Evolutionary conservation across 1,139 yeast species (phyloP).

Genomic region (Sugiyamaella pinicola): DNA sequence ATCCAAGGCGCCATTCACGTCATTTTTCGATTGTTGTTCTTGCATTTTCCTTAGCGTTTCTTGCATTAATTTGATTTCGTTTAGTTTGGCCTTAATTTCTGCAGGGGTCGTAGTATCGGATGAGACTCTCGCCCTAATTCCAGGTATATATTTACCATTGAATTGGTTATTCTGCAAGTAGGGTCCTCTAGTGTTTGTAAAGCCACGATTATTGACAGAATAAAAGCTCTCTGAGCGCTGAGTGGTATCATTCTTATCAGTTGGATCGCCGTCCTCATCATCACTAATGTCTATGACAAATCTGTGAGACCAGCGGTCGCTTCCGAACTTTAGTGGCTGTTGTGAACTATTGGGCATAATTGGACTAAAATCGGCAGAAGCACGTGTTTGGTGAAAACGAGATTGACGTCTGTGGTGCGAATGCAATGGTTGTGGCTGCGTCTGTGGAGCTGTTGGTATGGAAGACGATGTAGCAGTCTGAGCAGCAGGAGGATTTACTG

Average conservation of each 20-base stretch:
- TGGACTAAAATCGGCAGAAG: not conserved
- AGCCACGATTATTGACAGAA: not conserved
- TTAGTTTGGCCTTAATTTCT: conserved; percentile 19
- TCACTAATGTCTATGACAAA: conserved; percentile 32
- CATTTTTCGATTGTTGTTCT: conserved; percentile 5
- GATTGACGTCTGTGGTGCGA: not conserved
- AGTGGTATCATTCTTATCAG: too few species aligned
- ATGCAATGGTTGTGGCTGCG: too few species aligned
- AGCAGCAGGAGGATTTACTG: conserved; percentile 38
- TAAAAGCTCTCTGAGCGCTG: not conserved
- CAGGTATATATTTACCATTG: too few species aligned
- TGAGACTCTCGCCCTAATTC: too few species aligned
- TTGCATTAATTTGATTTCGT: conserved; percentile 24
- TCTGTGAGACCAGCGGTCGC: conserved; percentile 35
- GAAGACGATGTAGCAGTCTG: not conserved
- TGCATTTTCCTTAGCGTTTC: conserved; percentile 23
- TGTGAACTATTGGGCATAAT: not conserved
- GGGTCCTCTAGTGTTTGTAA: not conserved
- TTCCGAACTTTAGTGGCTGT: conserved; percentile 43
- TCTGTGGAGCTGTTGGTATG: too few species aligned
- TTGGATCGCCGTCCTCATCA: conserved; percentile 20
- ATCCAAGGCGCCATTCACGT: not conserved
- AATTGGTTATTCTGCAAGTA: too few species aligned
- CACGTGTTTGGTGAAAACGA: not conserved
- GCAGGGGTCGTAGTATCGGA: conserved; percentile 1